Conservation (phyloP, 2,329 filamentous ascomycete genomes). For the Colletotrichum trifolii region DNA sequence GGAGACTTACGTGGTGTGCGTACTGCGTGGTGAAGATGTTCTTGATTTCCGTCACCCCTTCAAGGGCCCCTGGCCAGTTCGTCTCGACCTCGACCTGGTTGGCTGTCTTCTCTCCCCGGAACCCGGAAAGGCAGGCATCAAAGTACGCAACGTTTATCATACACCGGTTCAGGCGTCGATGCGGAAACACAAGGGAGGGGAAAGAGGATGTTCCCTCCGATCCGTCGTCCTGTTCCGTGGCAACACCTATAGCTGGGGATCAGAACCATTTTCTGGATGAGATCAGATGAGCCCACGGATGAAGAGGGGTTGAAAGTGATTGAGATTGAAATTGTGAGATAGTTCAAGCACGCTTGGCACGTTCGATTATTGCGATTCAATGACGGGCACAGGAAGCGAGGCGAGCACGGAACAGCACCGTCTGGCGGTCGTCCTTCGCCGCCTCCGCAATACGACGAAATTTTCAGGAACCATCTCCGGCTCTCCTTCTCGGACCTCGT, state of each 20-base stretch:
- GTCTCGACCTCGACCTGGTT: constrained; percentile 5
- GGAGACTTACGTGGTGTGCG: constrained; percentile 9
- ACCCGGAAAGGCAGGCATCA: constrained; percentile 27
- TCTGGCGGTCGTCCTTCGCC: too few species aligned
- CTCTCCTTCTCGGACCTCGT: background rate
- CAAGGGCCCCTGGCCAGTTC: background rate
- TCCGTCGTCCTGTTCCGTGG: constrained; percentile 12
- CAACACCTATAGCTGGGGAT: constrained; percentile 5
- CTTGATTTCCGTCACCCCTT: constrained; percentile 30
- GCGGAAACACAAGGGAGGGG: background rate
- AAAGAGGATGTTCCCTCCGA: constrained; percentile 20
- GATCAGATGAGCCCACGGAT: constrained; percentile 22
- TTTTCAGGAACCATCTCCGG: background rate
- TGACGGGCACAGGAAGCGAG: background rate
- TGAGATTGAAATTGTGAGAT: constrained; percentile 25
- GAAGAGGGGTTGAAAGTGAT: constrained; percentile 10
- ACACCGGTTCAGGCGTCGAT: constrained; percentile 23
- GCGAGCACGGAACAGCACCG: background rate
- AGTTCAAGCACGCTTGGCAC: background rate
- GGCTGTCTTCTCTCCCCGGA: constrained; percentile 21
- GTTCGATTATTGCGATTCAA: too few species aligned
- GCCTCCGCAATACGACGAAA: too few species aligned
- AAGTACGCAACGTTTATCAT: constrained; percentile 16
- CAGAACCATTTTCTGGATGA: background rate
- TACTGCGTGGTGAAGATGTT: constrained; percentile 6